Evolutionary conservation across 345 rosid species (phyloP).

Genomic region (Erucastrum elatum): DNA sequence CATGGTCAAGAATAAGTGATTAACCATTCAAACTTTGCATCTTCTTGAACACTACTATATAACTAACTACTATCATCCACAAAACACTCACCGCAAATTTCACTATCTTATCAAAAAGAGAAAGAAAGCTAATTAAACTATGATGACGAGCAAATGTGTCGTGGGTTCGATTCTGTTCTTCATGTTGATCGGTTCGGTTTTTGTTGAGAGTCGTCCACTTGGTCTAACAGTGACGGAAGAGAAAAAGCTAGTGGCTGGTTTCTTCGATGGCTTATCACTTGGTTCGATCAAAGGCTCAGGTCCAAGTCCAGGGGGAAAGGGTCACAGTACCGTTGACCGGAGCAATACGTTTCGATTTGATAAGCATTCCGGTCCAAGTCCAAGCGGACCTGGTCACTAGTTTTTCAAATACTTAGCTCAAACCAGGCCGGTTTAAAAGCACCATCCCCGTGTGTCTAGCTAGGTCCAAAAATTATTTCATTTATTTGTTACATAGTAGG

Average conservation of each 20-base stretch:
- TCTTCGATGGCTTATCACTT: slow-evolving; percentile 46
- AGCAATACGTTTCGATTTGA: slow-evolving; percentile 31
- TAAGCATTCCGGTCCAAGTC: slow-evolving; percentile 46
- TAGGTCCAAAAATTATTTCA: slow-evolving; percentile 6
- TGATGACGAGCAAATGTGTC: slow-evolving; percentile 36
- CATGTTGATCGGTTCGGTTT: slow-evolving; percentile 26
- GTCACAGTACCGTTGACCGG: slow-evolving; percentile 40
- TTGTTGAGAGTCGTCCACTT: slow-evolving; percentile 45
- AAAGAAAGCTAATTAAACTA: background rate
- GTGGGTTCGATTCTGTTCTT: slow-evolving; percentile 30
- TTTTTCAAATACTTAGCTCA: background rate
- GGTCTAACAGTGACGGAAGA: slow-evolving; percentile 21
- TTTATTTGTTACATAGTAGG: background rate
- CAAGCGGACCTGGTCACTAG: slow-evolving; percentile 45
- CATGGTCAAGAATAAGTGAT: background rate
- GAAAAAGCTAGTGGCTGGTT: slow-evolving; percentile 27
- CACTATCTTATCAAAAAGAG: background rate
- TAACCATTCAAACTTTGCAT: slow-evolving; percentile 29
- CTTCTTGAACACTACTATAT: slow-evolving; percentile 28
- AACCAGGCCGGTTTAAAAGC: slow-evolving; percentile 2
- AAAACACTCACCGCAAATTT: slow-evolving; percentile 9
- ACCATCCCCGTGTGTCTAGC: too few species aligned
- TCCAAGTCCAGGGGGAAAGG: slow-evolving; percentile 51
- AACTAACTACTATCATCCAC: background rate
- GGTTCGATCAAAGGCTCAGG: slow-evolving; percentile 53